Evolutionary conservation across 257 asterid genomes (phyloP).

Genomic region (Solanum microdontum): DNA sequence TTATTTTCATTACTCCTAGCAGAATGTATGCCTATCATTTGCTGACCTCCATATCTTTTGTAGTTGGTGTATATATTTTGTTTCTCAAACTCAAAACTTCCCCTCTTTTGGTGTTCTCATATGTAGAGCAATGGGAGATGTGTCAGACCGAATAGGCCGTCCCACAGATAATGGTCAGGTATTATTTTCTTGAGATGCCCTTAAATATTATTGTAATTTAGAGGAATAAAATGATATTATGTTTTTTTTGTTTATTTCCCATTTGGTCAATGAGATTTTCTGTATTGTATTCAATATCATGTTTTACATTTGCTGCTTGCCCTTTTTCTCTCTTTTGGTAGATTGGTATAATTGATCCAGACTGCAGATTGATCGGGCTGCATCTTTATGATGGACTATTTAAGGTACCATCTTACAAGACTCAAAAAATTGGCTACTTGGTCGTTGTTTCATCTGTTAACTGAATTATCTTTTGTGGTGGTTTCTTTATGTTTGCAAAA

Average conservation of each 20-base stretch:
- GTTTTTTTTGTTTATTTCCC: not conserved
- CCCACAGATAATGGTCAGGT: conserved; percentile 97
- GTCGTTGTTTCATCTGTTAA: not conserved
- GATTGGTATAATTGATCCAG: conserved; percentile 91
- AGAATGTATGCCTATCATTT: not conserved
- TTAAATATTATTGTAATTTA: not conserved
- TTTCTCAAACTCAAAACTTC: not conserved
- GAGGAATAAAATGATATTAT: not conserved
- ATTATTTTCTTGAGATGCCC: not conserved
- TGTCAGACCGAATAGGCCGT: conserved; percentile 86
- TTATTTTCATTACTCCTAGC: not conserved
- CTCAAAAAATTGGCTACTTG: not conserved
- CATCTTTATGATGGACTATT: conserved; percentile 85
- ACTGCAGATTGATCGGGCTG: conserved; percentile 84
- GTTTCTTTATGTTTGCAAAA: not conserved
- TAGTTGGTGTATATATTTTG: not conserved
- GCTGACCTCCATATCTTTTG: not conserved
- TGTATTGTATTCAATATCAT: not conserved
- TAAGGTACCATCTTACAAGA: conserved; percentile 34
- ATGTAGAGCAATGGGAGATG: conserved; percentile 91
- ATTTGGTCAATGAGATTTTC: not conserved
- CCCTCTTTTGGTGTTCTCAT: not conserved
- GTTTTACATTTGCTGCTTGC: not conserved
- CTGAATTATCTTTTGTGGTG: not conserved
- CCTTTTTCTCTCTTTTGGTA: conserved; percentile 11